A percentile compares a stretch with the other conserved stretches of the same genome.
Evolutionary conservation across 2,329 filamentous ascomycete genomes (phyloP).

Genomic region (Pestalotiopsis sp.): DNA sequence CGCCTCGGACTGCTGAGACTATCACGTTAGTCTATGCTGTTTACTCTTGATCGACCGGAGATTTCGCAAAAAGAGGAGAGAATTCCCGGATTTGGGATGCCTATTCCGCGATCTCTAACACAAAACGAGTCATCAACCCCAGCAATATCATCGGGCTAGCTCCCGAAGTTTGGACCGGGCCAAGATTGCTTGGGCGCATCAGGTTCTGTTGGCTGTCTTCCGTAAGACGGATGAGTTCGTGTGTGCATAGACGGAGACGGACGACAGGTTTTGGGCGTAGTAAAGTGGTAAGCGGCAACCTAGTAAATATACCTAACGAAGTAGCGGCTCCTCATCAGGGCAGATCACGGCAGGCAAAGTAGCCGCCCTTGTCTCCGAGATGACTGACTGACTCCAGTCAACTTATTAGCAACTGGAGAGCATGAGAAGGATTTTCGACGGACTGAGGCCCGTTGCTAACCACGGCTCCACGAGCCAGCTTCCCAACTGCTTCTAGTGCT

Average conservation of each 20-base stretch:
- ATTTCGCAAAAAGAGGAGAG: neutral
- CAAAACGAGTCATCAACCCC: neutral
- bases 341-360: neutral
- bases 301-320: neutral
- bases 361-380: neutral
- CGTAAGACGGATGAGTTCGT: neutral
- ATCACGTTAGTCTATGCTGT: neutral
- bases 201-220: neutral
- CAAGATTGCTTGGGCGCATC: constrained; percentile 5
- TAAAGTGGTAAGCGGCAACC: neutral
- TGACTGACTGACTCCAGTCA: neutral
- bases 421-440: neutral
- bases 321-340: neutral
- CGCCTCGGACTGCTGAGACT: neutral
- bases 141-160: constrained; percentile 3
- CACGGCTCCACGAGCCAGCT: neutral
- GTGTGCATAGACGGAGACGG: neutral
- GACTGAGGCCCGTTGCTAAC: neutral
- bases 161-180: constrained; percentile 1
- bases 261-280: neutral
- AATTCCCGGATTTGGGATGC: neutral
- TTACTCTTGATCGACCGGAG: neutral
- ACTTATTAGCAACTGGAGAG: neutral
- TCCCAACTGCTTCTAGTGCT: constrained; percentile 6
- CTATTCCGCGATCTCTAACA: neutral